Base-by-base conservation (phyloP, 106 monocot genomes). In the Phalaenopsis aphrodite region DNA sequence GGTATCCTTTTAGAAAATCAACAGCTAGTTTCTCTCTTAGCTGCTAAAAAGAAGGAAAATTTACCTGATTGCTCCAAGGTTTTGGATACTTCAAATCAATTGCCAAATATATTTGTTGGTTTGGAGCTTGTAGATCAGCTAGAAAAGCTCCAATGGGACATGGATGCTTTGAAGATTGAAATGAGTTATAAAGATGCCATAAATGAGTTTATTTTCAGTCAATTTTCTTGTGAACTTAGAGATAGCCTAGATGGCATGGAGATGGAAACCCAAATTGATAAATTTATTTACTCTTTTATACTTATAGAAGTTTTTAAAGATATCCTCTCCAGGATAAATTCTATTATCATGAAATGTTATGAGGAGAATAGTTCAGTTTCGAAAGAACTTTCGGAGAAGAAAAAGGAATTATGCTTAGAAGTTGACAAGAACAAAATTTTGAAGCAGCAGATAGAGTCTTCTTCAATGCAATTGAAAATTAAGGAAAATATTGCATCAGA, bases 131-230 rank as follows among this genome's bases (percentile, higher is more conserved):
- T 73, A 7, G 41, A 83, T 30, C 73, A 85, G 56, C 79, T 79
- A 41, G 78, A 78, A 49, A 84, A 87, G 81, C 76, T 87, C 12
- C 66, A 82, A 84, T 75, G n/a, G 45, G 75, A 78, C 55, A 77
- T 85, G 18, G 88, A 90, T 79, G 85, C 87, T 85, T 17, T 57
- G n/a, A 82, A 79, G 41, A 79, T 84, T 58, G 88, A 86, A 87
- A 24, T 65, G 14, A 78, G n/a, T 23, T 75, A 87, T 74, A 83
- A 83, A 80, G 88, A 88, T 69, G 79, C 82, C 39, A 77, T 84
- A 74, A 56, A 83, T 58, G 78, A 78, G 21, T 75, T 19, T 83
- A 12, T 83, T 41, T 65, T 91, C 21, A 80, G 52, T 18, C 82
- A 81, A 41, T 42, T 80, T 39, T 55, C 84, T 58, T 46, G 65